Conservation (phyloP, 2,329 filamentous ascomycete species). For the Fusarium keratoplasticum region DNA sequence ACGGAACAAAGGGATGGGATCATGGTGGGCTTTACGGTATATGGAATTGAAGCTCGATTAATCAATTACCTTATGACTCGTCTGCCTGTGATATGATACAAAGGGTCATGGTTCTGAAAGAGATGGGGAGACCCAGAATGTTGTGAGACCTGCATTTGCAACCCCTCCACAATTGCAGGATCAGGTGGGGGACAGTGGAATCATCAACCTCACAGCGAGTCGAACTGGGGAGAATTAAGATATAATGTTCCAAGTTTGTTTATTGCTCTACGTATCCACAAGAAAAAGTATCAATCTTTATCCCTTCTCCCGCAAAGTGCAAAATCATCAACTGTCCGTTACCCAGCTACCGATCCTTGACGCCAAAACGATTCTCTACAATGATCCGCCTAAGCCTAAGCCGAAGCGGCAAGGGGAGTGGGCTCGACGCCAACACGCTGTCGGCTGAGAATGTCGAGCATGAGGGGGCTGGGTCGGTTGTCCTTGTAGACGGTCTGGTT, state of each 20-base stretch:
- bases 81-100: background rate
- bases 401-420: constrained; percentile 63
- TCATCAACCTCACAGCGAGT: background rate
- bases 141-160: background rate
- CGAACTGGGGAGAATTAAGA: background rate
- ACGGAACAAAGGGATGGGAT: background rate
- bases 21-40: constrained; percentile 6
- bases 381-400: constrained; percentile 52
- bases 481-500: constrained; percentile 83
- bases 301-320: constrained; percentile 10
- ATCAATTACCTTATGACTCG: background rate
- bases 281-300: constrained; percentile 13
- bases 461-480: constrained; percentile 86
- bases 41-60: constrained; percentile 14
- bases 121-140: background rate
- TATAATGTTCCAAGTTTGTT: background rate
- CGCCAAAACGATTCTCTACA: constrained; percentile 18
- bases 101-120: background rate
- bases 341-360: constrained; percentile 31
- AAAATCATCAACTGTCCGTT: constrained; percentile 14
- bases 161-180: background rate
- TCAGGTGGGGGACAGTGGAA: background rate
- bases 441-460: constrained; percentile 92
- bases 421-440: constrained; percentile 93
- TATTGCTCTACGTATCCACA: constrained; percentile 8